phyloP scores from a whole-genome alignment of 2,329 filamentous ascomycete genomes.

The Exophiala spinifera region DNA sequence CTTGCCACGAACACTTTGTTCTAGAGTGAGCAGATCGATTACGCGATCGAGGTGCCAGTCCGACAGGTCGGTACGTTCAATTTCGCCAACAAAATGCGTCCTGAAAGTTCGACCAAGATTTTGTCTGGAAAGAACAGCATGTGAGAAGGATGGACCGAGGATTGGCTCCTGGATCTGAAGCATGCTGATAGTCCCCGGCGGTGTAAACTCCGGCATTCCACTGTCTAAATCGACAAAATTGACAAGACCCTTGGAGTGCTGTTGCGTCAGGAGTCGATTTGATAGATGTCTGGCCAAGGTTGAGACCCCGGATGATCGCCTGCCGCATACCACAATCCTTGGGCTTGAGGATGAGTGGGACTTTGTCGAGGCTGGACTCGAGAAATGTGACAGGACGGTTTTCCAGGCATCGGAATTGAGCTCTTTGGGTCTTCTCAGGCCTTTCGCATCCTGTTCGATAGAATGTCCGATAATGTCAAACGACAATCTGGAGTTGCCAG shows the following conservation, averaged over 20 bases:
- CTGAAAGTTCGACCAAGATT: conserved; percentile 38
- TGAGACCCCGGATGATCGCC: conserved; percentile 58
- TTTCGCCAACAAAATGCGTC: conserved; percentile 54
- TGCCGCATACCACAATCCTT: conserved; percentile 51
- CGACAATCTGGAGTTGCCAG: conserved; percentile 1
- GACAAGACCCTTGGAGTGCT: conserved; percentile 42
- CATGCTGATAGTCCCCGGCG: conserved; percentile 59
- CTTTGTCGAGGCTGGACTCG: neutral
- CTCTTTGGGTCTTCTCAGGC: conserved; percentile 12
- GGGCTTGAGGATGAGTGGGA: neutral
- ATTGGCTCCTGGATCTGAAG: conserved; percentile 50
- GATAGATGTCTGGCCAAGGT: conserved; percentile 55
- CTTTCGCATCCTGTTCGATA: conserved; percentile 17
- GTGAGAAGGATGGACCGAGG: conserved; percentile 57
- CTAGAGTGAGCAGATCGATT: conserved; percentile 51
- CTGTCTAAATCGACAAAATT: conserved; percentile 58
- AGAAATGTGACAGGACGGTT: neutral
- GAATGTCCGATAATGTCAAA: conserved; percentile 24
- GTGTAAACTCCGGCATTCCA: conserved; percentile 57
- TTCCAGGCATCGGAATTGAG: conserved; percentile 14
- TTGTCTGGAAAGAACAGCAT: conserved; percentile 35
- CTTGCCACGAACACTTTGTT: conserved; percentile 40
- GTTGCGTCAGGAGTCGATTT: conserved; percentile 51
- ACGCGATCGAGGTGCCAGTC: conserved; percentile 54
- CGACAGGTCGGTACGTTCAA: conserved; percentile 55